These are phyloP conservation scores for Hanseniaspora nectarophila DNA, from an alignment of 805 yeast species.

Conservation along the genomic window DNA sequence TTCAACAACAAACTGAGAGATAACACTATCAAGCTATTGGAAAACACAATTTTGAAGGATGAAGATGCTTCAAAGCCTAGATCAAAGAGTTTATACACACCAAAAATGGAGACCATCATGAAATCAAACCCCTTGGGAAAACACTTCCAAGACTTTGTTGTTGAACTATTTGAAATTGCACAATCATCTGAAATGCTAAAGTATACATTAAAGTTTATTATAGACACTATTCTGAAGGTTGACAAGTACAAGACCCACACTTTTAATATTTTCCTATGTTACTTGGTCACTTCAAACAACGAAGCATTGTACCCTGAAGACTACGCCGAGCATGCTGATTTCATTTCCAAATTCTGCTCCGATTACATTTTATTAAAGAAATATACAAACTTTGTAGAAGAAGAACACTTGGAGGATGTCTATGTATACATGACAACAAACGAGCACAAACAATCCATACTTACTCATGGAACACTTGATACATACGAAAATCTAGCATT, in stretches of 20 bases:
- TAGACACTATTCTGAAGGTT: neutral
- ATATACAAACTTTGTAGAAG: neutral
- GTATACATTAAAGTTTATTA: conserved; percentile 6
- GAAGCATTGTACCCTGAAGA: conserved; percentile 1
- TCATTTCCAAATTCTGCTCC: conserved; percentile 2
- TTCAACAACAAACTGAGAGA: neutral
- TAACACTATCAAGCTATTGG: neutral
- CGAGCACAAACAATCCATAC: neutral
- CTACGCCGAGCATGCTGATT: conserved; percentile 2
- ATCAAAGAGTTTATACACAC: neutral
- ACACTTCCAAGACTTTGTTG: neutral
- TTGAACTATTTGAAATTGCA: conserved; percentile 13
- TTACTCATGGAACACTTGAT: neutral
- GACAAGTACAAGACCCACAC: neutral
- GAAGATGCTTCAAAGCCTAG: neutral
- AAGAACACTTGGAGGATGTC: neutral
- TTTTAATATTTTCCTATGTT: neutral
- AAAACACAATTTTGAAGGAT: neutral
- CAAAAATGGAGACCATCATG: neutral
- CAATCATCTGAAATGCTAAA: conserved; percentile 8
- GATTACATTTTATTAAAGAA: neutral
- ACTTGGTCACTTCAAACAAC: neutral
- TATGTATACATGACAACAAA: neutral
- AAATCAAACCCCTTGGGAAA: neutral
- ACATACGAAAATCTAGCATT: neutral